phyloP scores from a whole-genome alignment of 2,329 filamentous ascomycete genomes.

The Nothopassalora personata region DNA sequence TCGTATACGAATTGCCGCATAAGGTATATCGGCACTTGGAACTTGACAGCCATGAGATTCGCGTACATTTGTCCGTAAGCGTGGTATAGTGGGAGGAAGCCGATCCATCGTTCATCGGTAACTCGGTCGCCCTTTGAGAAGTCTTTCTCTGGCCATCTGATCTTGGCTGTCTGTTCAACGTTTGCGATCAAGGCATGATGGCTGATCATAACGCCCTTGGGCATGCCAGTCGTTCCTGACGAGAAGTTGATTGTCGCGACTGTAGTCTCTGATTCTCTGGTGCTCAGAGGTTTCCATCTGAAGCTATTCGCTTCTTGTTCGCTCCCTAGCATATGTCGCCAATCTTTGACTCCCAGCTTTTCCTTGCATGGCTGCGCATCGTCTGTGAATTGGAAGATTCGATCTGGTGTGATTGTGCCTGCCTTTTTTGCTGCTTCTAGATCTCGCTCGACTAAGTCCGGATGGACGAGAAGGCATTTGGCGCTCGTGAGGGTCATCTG shows the following conservation, averaged over 20 bases:
- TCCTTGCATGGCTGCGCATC: constrained; percentile 32
- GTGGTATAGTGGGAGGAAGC: constrained; percentile 40
- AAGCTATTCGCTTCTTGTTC: constrained; percentile 36
- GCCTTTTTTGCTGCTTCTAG: constrained; percentile 48
- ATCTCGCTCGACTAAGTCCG: constrained; percentile 44
- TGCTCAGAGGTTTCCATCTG: constrained; percentile 52
- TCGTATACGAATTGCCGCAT: constrained; percentile 40
- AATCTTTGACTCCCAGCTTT: constrained; percentile 37
- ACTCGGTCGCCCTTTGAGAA: constrained; percentile 26
- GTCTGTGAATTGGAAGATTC: constrained; percentile 41
- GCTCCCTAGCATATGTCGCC: constrained; percentile 29
- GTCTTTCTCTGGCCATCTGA: constrained; percentile 24
- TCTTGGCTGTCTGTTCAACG: constrained; percentile 42
- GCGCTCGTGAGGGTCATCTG: constrained; percentile 41
- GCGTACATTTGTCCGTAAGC: constrained; percentile 45
- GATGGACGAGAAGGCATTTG: constrained; percentile 43
- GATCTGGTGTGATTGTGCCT: constrained; percentile 39
- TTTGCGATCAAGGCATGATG: constrained; percentile 30
- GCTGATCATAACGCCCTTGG: constrained; percentile 35
- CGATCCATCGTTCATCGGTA: constrained; percentile 44
- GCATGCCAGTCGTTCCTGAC: constrained; percentile 64
- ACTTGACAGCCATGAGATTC: constrained; percentile 39
- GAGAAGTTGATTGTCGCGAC: constrained; percentile 70
- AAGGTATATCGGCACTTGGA: constrained; percentile 42
- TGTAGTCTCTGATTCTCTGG: constrained; percentile 42